Percentiles rank a stretch among this genome's conserved stretches.
phyloP scores from a whole-genome alignment of 306 rosid species.

The Vigna unguiculata region DNA sequence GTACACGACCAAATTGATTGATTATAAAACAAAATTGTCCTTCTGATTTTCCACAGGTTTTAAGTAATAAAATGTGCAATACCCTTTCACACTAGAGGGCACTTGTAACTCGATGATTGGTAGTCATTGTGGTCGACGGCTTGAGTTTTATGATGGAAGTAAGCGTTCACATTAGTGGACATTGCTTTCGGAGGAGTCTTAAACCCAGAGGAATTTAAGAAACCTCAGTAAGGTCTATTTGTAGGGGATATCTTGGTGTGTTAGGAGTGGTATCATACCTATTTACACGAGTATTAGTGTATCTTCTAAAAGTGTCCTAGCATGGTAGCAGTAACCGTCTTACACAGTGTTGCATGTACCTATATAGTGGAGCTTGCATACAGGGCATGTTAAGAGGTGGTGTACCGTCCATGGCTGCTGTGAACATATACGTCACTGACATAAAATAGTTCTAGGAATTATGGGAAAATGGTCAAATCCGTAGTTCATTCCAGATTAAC shows the following conservation, averaged over 20 bases:
- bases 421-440: too few species aligned
- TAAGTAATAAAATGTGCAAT: background rate
- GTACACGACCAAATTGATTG: conserved; percentile 28
- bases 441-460: too few species aligned
- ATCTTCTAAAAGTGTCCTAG: background rate
- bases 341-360: background rate
- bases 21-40: conserved; percentile 31
- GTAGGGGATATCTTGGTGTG: background rate
- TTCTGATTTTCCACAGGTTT: conserved; percentile 10
- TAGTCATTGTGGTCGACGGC: background rate
- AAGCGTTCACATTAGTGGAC: background rate
- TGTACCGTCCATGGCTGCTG: background rate
- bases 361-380: background rate
- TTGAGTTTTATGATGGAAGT: too few species aligned
- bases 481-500: too few species aligned
- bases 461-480: background rate
- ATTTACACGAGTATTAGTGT: background rate
- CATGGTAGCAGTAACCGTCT: background rate
- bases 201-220: too few species aligned
- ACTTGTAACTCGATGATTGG: background rate
- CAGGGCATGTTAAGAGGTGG: background rate
- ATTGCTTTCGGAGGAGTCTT: too few species aligned
- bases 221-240: background rate
- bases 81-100: background rate
- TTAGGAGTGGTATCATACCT: background rate